phyloP scores from a whole-genome alignment of 2,329 filamentous ascomycete species.

The Rhynchosporium secalis region DNA sequence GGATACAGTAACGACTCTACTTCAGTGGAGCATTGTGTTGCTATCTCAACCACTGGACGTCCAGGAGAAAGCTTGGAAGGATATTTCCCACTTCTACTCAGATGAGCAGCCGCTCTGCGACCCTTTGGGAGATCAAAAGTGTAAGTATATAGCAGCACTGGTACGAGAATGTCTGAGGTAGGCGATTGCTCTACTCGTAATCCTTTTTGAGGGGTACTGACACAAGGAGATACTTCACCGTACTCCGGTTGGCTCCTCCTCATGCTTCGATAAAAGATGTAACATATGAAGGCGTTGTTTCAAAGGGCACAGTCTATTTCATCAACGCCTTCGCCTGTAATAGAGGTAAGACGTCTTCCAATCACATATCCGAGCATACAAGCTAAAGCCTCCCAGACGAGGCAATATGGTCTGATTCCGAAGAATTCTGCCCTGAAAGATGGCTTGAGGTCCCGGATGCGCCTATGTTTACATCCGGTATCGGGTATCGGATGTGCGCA shows the following conservation, averaged over 20 bases:
- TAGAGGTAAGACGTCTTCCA: conserved; percentile 53
- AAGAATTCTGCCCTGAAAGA: conserved; percentile 59
- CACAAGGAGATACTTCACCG: conserved; percentile 55
- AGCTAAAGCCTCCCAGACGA: conserved; percentile 43
- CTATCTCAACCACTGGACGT: conserved; percentile 61
- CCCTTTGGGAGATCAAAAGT: conserved; percentile 62
- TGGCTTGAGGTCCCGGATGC: conserved; percentile 62
- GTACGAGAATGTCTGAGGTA: conserved; percentile 59
- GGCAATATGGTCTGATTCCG: conserved; percentile 58
- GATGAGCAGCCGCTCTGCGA: conserved; percentile 58
- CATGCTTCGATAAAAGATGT: conserved; percentile 62
- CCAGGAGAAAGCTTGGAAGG: conserved; percentile 58
- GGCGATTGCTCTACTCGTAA: conserved; percentile 33
- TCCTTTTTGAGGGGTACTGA: conserved; percentile 5
- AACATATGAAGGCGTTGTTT: conserved; percentile 55
- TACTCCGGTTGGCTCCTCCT: conserved; percentile 62
- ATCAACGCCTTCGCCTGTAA: conserved; percentile 70
- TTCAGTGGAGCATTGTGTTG: conserved; percentile 64
- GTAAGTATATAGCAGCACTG: conserved; percentile 61
- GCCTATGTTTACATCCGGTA: conserved; percentile 64
- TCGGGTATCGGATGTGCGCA: conserved; percentile 69
- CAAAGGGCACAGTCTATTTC: conserved; percentile 63
- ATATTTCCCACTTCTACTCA: conserved; percentile 56
- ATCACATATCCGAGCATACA: neutral
- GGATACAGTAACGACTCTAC: conserved; percentile 65